Percentiles rank a stretch among this genome's conserved stretches.
Conservation (phyloP, 352 stramenopile species). For the Phytophthora litchii region DNA sequence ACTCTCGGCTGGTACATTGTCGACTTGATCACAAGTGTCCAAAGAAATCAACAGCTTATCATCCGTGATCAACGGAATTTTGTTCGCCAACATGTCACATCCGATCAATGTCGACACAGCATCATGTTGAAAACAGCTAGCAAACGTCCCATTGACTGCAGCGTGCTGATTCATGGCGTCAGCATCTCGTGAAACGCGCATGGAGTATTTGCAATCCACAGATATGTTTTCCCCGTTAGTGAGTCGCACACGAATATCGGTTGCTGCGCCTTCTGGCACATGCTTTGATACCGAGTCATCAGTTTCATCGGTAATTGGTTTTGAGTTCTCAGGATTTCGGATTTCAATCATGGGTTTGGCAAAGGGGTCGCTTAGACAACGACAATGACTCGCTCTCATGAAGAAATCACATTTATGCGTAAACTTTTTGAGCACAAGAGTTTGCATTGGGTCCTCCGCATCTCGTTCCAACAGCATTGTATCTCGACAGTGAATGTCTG, state of each 20-base stretch:
- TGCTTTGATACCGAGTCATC: neutral
- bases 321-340: slow-evolving; percentile 9
- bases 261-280: slow-evolving; percentile 22
- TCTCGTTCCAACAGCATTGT: slow-evolving; percentile 63
- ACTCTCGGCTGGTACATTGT: slow-evolving; percentile 9
- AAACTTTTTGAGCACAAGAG: slow-evolving; percentile 54
- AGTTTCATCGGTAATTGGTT: neutral
- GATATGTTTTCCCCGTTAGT: slow-evolving; percentile 33
- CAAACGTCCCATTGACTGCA: slow-evolving; percentile 35
- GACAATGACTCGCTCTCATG: slow-evolving; percentile 72
- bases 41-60: slow-evolving; percentile 66
- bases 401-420: slow-evolving; percentile 83
- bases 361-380: slow-evolving; percentile 61
- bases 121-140: slow-evolving; percentile 70
- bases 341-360: slow-evolving; percentile 59
- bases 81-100: slow-evolving; percentile 49
- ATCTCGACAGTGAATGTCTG: slow-evolving; percentile 69
- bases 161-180: slow-evolving; percentile 26
- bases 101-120: slow-evolving; percentile 53
- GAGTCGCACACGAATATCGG: slow-evolving; percentile 48
- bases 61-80: slow-evolving; percentile 38
- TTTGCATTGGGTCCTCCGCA: slow-evolving; percentile 27
- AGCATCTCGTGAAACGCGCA: slow-evolving; percentile 37
- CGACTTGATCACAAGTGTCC: slow-evolving; percentile 36
- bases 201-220: slow-evolving; percentile 45